Evolutionary conservation across 352 stramenopile species (phyloP), one percentile per base, ranked within the genome.

Genomic region (Globisporangium okanoganense): DNA sequence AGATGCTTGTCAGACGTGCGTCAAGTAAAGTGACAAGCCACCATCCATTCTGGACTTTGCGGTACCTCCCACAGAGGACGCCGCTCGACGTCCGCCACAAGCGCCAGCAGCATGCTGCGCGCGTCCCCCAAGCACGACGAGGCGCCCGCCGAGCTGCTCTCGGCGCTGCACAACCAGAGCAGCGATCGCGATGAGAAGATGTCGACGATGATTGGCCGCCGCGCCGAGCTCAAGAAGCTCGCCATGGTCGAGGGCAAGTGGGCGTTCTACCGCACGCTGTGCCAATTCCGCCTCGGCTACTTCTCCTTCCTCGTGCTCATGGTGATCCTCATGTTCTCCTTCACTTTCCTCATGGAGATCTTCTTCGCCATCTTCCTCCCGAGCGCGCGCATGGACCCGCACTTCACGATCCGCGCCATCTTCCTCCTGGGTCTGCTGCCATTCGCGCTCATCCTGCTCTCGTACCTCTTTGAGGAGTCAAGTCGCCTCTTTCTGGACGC

Each of bases 291-390:
- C 1, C 72, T 95, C n/a, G 85, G 85, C 56, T 95, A 94, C 71
- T 88, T 95, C 62, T 81, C 87, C 38, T 94, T 95, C 66, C 70
- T 95, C 33, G 87, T 95, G 66, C 80, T 92, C 62, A 90, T 95
- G 79, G 86, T 87, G 65, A 92, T 95, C 65, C 76, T 95, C 71
- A 94, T 94, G 76, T 95, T 95, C 66, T 92, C 82, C 41, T 90
- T 95, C 70, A 88, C 82, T 64, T 80, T 93, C 61, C 69, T 95
- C 50, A 95, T 95, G 87, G 85, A 94, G 66, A 92, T 94, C 43
- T 94, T 95, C 79, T 95, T 95, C 66, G 78, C 87, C n/a, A 92
- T 94, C 60, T 95, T 94, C 64, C 59, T 95, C 47, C 87, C 85
- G 22, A 92, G 79, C 45, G 85, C 87, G 27, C 81, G 80, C 5